Evolutionary conservation across 768 basidiomycete species (phyloP), one percentile per base, ranked within the genome.

Genomic region (Rubroboletus satanas): DNA sequence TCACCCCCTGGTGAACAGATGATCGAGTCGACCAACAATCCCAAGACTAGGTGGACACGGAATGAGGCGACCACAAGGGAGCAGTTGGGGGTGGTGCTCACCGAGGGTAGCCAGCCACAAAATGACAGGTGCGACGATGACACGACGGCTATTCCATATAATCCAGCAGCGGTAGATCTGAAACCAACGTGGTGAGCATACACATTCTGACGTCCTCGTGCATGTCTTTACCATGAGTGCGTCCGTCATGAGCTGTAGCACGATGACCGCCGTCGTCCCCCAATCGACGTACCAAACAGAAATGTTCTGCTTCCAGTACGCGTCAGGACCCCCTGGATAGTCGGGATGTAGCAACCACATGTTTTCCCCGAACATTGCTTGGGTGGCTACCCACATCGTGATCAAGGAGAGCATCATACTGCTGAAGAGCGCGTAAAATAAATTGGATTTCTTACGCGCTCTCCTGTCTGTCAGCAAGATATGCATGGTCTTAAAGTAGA

Each of bases 111-210:
- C 26, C 12, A 62, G 0, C 70, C 68, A 70, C 15, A 71, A n/a
- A 41, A 59, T 23, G 26, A 45, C 11, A 26, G 68, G 68, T 14
- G 58, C 10, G 14, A 59, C 2, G 18, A 64, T 28, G 21, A 42
- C 55, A 7, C 29, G 33, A 46, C 55, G 23, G 36, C 35, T 60
- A 31, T 64, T 38, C 71, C 72, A 77, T 35, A 77, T 53, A 26
- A 75, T 56, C 37, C 57, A 70, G 60, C 73, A 74, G 28, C 75
- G 77, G 52, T 74, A 67, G 17, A 78, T 66, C 77, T 78, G 45
- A 23, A 73, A 55, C 6, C 28, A 44, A 46, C 10, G 33, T 21
- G 35, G 14, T 66, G 29, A 64, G 26, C n/a, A 21, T 21, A 45
- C 4, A 8, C 14, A 8, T 31, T 15, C 14, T 11, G 9, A 47